phyloP scores from a whole-genome alignment of 2,329 filamentous ascomycete species.

The Pyricularia sp. region DNA sequence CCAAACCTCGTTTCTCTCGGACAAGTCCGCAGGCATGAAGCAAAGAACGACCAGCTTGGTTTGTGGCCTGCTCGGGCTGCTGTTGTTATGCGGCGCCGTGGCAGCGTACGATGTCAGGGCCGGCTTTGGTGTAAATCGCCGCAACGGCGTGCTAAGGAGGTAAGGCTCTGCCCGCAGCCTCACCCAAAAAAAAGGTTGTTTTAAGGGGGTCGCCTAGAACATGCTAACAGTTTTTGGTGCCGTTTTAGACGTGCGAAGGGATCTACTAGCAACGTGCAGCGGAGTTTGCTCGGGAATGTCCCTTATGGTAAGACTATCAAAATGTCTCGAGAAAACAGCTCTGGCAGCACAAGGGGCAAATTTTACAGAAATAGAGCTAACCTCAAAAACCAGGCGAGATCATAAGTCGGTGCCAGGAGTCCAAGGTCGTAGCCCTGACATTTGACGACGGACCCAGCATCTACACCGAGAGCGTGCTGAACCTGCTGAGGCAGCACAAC shows the following conservation, averaged over 20 bases:
- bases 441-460: constrained; percentile 27
- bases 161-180: not conserved
- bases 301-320: not conserved
- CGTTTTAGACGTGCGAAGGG: not conserved
- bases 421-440: constrained; percentile 23
- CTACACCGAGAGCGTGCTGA: constrained; percentile 23
- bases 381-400: constrained; percentile 13
- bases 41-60: not conserved
- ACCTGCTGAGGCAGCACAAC: constrained; percentile 21
- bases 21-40: not conserved
- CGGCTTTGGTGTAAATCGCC: not conserved
- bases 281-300: not conserved
- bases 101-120: not conserved
- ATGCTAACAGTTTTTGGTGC: not conserved
- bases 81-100: not conserved
- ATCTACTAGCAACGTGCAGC: not conserved
- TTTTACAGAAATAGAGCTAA: too few relatives aligned
- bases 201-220: too few relatives aligned
- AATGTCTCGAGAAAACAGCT: too few relatives aligned
- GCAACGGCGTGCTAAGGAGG: not conserved
- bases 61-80: not conserved
- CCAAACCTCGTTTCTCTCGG: not conserved
- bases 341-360: too few relatives aligned
- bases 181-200: not conserved
- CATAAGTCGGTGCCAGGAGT: constrained; percentile 19